These are phyloP conservation scores for Kwoniella heveanensis DNA, from an alignment of 768 basidiomycete species.

Conservation along the genomic window DNA sequence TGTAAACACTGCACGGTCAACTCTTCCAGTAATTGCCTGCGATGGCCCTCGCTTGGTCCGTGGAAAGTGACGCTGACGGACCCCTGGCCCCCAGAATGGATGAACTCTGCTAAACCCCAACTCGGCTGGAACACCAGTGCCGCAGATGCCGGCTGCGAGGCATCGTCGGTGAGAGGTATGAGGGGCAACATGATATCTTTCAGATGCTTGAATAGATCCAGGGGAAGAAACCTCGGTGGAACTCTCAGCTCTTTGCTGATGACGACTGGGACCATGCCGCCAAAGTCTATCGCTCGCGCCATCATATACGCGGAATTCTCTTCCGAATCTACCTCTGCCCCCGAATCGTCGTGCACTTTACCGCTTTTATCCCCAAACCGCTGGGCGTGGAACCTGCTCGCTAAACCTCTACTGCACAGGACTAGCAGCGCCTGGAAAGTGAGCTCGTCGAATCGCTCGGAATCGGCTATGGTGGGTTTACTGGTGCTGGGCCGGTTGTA, in stretches of 20 bases:
- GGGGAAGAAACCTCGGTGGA: slow-evolving; percentile 4
- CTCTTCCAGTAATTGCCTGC: not conserved
- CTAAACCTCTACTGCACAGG: not conserved
- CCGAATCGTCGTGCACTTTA: not conserved
- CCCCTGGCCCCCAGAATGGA: not conserved
- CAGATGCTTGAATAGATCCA: slow-evolving; percentile 6
- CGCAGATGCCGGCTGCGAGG: not conserved
- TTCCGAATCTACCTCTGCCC: not conserved
- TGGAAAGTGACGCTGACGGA: slow-evolving; percentile 10
- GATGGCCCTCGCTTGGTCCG: not conserved
- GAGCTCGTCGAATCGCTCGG: slow-evolving; percentile 8
- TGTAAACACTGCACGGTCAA: not conserved
- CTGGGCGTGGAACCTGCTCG: not conserved
- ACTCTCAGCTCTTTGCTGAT: not conserved
- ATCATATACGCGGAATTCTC: slow-evolving; percentile 2
- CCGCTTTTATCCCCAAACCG: not conserved
- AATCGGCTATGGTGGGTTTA: not conserved
- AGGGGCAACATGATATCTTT: slow-evolving; percentile 12
- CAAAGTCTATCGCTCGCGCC: slow-evolving; percentile 14
- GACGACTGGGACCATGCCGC: slow-evolving; percentile 8
- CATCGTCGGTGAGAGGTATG: not conserved
- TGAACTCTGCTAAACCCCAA: slow-evolving; percentile 3
- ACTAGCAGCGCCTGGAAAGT: slow-evolving; percentile 8
- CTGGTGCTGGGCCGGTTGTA: slow-evolving; percentile 4
- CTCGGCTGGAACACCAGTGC: not conserved